Conservation (phyloP, 164 flowering plant genomes). For the Piper longum region DNA sequence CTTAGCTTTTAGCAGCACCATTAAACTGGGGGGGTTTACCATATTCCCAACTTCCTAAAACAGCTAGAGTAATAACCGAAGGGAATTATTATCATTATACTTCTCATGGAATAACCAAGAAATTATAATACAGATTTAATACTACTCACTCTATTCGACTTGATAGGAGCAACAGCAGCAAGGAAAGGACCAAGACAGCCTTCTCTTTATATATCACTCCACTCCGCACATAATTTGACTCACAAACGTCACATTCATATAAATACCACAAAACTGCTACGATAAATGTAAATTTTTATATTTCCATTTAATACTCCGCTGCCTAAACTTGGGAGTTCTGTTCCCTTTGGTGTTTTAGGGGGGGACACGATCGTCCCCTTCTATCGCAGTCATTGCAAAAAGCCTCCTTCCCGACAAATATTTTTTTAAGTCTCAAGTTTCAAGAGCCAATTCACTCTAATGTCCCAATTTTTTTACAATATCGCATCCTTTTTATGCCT, state of each 20-base stretch:
- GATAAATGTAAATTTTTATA: background rate
- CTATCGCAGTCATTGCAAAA: background rate
- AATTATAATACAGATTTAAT: no score
- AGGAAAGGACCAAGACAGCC: background rate
- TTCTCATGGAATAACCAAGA: no score
- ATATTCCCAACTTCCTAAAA: no score
- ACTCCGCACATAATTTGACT: background rate
- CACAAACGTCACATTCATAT: background rate
- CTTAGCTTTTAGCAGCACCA: no score
- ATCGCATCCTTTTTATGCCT: slow-evolving; percentile 29
- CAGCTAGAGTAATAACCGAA: no score
- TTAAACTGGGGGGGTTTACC: no score
- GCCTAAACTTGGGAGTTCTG: background rate
- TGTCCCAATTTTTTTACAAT: background rate
- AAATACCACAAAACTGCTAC: background rate
- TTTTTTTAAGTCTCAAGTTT: no score
- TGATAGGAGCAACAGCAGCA: background rate
- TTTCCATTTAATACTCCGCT: background rate
- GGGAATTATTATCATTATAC: no score
- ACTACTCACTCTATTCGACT: background rate
- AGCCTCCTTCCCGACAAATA: background rate
- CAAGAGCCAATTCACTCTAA: background rate
- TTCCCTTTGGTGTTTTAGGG: background rate
- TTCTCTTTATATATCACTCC: no score
- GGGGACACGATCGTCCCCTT: background rate